Base-by-base conservation (phyloP, 2,329 filamentous ascomycete species). In the Pseudogymnoascus sp. region DNA sequence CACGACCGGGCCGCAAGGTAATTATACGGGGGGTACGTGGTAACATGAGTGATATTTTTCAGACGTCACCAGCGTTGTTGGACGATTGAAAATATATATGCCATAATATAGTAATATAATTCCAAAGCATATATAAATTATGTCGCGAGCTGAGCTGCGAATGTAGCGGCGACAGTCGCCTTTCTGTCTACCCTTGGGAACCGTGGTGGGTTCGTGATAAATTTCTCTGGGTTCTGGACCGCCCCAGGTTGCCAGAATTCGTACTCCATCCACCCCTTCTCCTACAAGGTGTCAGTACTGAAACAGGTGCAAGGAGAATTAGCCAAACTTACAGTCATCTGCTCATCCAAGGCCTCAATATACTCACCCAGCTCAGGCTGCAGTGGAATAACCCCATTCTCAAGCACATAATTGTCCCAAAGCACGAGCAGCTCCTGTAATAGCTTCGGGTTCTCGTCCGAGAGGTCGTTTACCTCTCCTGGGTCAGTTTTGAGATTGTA, bases 201-300 rank as follows among this genome's bases (percentile, higher is more conserved):
- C 8, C 60, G 18, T 14, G 60, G 60, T 4, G 60, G 60, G 16
- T 62, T 40, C n/a, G 44, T 62, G 33, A 53, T 62, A 21, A 31
- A 47, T 31, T 40, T 47, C 4, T 66, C 65, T 3, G 66, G 65
- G 8, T 64, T 61, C 5, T 68, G 65, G 31, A 63, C 66, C 7
- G 80, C 80, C 0, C 80, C 80, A 3, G 77, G 75, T 65, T 82
- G 80, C 83, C 83, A 87, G 66, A 86, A 86, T 72, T 86, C 82
- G 70, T 84, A 85, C 73, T 86, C 83, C 74, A 86, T 85, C 84
- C 83, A 86, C 5, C 80, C 82, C 69, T 86, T 84, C 71, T 87
- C 83, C 0, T 56, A 56, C 25, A 56, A 56, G 16, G 8, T 56
- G n/a, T 56, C 47, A 56, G 47, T 8, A 33, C 25, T 18, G 47